phyloP scores from a whole-genome alignment of 768 basidiomycete species.

The Mycena kentingensis region DNA sequence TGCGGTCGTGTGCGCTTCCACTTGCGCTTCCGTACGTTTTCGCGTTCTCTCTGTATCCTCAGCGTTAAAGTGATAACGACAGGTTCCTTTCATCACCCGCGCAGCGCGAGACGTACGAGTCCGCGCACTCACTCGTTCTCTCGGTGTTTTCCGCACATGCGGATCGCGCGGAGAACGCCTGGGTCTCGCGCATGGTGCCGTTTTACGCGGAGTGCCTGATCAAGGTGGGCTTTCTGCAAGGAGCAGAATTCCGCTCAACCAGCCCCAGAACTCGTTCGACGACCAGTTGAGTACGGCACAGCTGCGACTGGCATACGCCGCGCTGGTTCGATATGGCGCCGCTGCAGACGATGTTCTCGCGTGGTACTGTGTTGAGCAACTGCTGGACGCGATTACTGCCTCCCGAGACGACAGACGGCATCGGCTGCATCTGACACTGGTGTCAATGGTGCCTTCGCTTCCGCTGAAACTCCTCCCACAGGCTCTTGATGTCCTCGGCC shows the following conservation, averaged over 20 bases:
- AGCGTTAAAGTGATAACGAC: constrained; percentile 2
- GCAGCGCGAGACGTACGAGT: constrained; percentile 81
- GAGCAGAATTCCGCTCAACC: no score
- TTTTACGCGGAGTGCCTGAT: constrained; percentile 75
- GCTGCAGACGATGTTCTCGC: constrained; percentile 47
- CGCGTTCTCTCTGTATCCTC: constrained; percentile 9
- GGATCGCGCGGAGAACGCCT: constrained; percentile 26
- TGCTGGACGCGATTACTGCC: constrained; percentile 48
- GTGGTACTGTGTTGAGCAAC: constrained; percentile 65
- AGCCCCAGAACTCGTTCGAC: constrained; percentile 64
- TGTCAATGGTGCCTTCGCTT: constrained; percentile 66
- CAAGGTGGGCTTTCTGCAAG: constrained; percentile 58
- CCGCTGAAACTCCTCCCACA: constrained; percentile 57
- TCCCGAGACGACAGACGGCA: constrained; percentile 40
- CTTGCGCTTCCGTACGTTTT: constrained; percentile 65
- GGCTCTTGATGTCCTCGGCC: constrained; percentile 51
- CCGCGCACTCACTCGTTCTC: constrained; percentile 82
- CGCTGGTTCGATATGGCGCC: constrained; percentile 64
- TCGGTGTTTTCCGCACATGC: constrained; percentile 69
- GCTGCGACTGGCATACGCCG: constrained; percentile 73
- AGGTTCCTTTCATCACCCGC: constrained; percentile 61
- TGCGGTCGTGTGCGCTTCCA: constrained; percentile 59
- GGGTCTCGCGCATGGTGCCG: constrained; percentile 53
- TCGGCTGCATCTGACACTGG: constrained; percentile 62
- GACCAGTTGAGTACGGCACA: constrained; percentile 64